These are phyloP conservation scores for Phytophthora fragariaefolia DNA, from an alignment of 352 stramenopile species.

Conservation along the genomic window DNA sequence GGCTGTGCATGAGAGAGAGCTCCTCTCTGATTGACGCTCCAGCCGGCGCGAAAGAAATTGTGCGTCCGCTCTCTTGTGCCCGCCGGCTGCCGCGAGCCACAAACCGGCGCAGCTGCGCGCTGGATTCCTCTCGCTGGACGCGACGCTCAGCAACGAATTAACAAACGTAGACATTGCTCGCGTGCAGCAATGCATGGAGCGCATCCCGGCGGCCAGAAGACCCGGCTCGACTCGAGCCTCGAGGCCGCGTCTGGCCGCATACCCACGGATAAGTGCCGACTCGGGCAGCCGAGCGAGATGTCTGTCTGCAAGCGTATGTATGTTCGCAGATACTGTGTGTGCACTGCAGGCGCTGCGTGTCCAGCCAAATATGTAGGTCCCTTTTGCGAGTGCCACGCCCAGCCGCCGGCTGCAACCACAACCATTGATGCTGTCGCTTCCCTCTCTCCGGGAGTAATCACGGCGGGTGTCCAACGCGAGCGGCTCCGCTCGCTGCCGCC, in stretches of 20 bases:
- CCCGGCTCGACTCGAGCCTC: too few relatives aligned
- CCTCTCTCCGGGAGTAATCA: constrained; percentile 14
- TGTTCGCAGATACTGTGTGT: background rate
- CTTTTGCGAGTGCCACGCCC: background rate
- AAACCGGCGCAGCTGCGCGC: background rate
- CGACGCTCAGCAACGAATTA: background rate
- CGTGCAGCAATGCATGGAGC: background rate
- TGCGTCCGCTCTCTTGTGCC: background rate
- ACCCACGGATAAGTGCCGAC: too few relatives aligned
- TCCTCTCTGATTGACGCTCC: too few relatives aligned
- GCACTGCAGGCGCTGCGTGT: background rate
- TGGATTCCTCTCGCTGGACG: background rate
- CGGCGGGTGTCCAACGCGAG: background rate
- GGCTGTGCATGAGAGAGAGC: too few relatives aligned
- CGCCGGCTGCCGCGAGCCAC: background rate
- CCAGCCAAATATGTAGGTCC: constrained; percentile 9
- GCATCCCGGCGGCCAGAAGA: background rate
- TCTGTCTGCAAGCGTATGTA: too few relatives aligned
- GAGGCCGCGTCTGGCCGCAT: too few relatives aligned
- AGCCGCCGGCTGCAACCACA: constrained; percentile 13
- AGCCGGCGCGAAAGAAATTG: background rate
- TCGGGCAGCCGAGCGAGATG: too few relatives aligned
- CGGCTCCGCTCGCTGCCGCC: background rate
- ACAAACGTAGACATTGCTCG: background rate
- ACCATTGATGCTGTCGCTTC: background rate